Evolutionary conservation across 2,329 filamentous ascomycete species (phyloP).

Genomic region (Aspergillus sp.): DNA sequence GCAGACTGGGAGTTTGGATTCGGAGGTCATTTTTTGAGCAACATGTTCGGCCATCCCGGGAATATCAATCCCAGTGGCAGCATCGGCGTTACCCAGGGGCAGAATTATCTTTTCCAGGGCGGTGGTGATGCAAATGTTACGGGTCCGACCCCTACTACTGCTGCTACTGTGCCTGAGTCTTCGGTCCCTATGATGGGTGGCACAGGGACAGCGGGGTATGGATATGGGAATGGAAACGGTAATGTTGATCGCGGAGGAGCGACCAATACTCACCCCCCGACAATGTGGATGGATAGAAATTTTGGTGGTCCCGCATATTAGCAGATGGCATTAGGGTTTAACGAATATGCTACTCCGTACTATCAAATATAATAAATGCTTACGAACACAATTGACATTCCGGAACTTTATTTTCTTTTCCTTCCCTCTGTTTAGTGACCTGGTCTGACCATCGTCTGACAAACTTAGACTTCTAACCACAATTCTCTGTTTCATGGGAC

Average conservation of each 20-base stretch:
- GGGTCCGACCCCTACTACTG: not conserved
- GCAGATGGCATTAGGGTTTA: too few relatives aligned
- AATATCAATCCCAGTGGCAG: not conserved
- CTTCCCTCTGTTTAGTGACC: too few relatives aligned
- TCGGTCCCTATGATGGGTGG: not conserved
- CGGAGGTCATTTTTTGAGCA: slow-evolving; percentile 20
- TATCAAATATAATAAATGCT: not conserved
- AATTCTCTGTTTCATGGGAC: too few relatives aligned
- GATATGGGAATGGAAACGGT: not conserved
- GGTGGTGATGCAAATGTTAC: not conserved
- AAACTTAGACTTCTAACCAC: too few relatives aligned
- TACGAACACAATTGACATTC: not conserved
- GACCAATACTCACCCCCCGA: not conserved
- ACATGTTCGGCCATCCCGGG: not conserved
- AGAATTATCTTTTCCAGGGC: slow-evolving; percentile 5
- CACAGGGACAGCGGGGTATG: not conserved
- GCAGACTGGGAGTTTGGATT: slow-evolving; percentile 70
- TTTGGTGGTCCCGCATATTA: slow-evolving; percentile 4
- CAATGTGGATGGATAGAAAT: slow-evolving; percentile 9
- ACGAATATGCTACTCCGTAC: not conserved
- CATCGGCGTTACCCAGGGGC: not conserved
- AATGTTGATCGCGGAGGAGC: not conserved
- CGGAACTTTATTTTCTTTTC: too few relatives aligned
- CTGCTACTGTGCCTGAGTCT: not conserved
- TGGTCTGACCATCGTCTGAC: too few relatives aligned